Conservation (phyloP, 129 eudicot genomes). For the Arctium lappa region DNA sequence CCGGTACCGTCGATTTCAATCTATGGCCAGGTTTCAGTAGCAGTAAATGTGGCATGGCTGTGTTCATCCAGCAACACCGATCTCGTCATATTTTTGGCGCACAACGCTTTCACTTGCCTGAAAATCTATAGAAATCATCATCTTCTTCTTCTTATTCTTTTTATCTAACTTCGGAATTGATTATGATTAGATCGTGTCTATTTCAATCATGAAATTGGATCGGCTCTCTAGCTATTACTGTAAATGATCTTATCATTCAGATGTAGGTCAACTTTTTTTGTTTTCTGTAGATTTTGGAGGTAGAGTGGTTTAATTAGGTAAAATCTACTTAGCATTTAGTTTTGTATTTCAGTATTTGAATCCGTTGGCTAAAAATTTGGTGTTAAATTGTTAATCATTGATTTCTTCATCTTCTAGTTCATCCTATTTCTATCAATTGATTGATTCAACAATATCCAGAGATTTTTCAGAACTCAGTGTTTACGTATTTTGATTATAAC, state of each 20-base stretch:
- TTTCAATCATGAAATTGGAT: not conserved
- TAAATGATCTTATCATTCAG: not conserved
- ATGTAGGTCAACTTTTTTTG: not conserved
- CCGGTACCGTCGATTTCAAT: constrained; percentile 55
- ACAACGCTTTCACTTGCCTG: constrained; percentile 58
- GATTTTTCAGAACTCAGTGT: no score
- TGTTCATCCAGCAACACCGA: constrained; percentile 53
- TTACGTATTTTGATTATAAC: no score
- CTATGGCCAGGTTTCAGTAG: constrained; percentile 70
- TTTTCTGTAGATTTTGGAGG: not conserved
- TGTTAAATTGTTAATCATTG: not conserved
- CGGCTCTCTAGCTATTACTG: not conserved
- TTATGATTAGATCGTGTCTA: not conserved
- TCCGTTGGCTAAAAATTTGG: not conserved
- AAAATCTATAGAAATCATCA: not conserved
- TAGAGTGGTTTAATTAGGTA: not conserved
- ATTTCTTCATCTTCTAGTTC: no score
- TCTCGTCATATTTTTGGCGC: constrained; percentile 63
- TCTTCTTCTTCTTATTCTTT: not conserved
- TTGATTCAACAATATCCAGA: no score
- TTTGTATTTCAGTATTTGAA: not conserved
- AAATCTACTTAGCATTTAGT: not conserved
- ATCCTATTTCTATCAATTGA: no score
- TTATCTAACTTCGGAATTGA: not conserved
- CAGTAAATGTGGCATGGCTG: constrained; percentile 57